Percentiles rank a stretch among this genome's conserved stretches.
phyloP scores from a whole-genome alignment of 208 protist genomes.

The Tritrichomonas musculus region DNA sequence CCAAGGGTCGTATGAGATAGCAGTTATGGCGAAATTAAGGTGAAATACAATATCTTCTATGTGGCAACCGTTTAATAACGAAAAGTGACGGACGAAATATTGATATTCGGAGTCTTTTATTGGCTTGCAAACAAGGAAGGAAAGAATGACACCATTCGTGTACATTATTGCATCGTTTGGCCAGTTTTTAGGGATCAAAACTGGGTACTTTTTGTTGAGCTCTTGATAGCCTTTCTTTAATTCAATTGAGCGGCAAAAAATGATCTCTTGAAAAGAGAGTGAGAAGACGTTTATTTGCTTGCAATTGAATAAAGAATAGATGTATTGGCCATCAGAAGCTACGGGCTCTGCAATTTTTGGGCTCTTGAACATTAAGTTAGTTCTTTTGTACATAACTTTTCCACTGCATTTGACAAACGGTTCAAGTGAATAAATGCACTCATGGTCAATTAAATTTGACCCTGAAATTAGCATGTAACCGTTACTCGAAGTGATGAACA shows the following conservation, averaged over 20 bases:
- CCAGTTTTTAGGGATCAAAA: neutral
- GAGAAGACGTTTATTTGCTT: neutral
- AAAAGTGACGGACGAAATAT: neutral
- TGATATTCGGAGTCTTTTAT: neutral
- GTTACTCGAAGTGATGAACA: too few relatives aligned
- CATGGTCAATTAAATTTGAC: too few relatives aligned
- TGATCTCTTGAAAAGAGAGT: neutral
- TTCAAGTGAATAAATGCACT: too few relatives aligned
- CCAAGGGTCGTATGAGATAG: neutral
- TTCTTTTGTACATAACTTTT: neutral
- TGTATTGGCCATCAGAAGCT: neutral
- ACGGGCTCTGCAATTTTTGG: neutral
- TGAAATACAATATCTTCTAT: neutral
- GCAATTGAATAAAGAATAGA: neutral
- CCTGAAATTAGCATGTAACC: too few relatives aligned
- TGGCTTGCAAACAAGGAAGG: too few relatives aligned
- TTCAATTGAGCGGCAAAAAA: too few relatives aligned
- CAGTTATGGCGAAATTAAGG: neutral
- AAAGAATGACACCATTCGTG: too few relatives aligned
- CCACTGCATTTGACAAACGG: too few relatives aligned
- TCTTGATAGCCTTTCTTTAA: neutral
- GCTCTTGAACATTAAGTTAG: neutral
- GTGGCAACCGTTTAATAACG: neutral
- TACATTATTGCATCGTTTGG: too few relatives aligned
- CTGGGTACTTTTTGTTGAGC: neutral